Conservation (phyloP, 2,329 filamentous ascomycete species). For the Xylaria sp. region DNA sequence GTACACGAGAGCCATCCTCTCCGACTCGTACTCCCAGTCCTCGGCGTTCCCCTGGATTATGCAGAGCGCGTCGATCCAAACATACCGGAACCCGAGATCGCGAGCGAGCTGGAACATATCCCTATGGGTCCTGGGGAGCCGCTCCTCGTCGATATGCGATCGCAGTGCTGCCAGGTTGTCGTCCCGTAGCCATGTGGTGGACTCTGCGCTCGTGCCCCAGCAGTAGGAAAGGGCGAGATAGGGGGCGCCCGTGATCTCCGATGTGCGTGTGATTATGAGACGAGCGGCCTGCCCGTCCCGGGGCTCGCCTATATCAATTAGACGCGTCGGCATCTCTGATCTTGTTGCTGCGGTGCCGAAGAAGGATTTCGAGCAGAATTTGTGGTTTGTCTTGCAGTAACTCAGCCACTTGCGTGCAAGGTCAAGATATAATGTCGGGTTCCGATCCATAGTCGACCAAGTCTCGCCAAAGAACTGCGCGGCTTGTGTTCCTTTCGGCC, state of each 20-base stretch:
- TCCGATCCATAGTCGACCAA: conserved; percentile 22
- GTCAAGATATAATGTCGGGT: conserved; percentile 16
- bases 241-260: conserved; percentile 24
- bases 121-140: conserved; percentile 34
- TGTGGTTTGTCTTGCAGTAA: conserved; percentile 12
- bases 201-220: conserved; percentile 36
- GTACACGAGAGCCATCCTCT: conserved; percentile 36
- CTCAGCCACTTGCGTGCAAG: conserved; percentile 15
- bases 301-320: conserved; percentile 25
- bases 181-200: conserved; percentile 24
- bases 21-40: conserved; percentile 23
- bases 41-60: conserved; percentile 41
- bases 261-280: conserved; percentile 27
- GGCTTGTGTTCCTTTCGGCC: conserved; percentile 17
- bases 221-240: conserved; percentile 44
- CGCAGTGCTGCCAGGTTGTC: conserved; percentile 32
- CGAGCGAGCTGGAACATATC: conserved; percentile 34
- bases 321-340: conserved; percentile 29
- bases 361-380: conserved; percentile 2
- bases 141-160: conserved; percentile 33
- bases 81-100: conserved; percentile 35
- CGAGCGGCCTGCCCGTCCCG: neutral
- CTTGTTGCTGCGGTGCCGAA: neutral
- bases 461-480: conserved; percentile 4
- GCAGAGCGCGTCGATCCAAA: conserved; percentile 47